Evolutionary conservation across 352 stramenopile species (phyloP).

Genomic region (Phytopythium boreale): DNA sequence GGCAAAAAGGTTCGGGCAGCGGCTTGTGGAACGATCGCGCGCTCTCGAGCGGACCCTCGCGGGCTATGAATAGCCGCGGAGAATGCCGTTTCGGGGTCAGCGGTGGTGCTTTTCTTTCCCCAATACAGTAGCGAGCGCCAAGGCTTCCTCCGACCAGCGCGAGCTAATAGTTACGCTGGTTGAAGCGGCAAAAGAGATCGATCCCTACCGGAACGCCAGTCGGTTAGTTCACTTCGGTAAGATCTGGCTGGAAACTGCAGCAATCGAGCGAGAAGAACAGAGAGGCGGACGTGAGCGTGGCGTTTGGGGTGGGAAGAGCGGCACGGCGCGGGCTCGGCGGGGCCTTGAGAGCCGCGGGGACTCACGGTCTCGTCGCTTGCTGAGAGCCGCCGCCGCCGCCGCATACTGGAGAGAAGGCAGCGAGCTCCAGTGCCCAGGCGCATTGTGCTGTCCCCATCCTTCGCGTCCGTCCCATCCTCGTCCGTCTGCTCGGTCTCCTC

Average conservation of each 20-base stretch:
- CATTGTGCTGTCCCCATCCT: too few species aligned
- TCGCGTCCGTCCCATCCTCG: too few species aligned
- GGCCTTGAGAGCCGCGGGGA: too few species aligned
- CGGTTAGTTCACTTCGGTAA: not conserved
- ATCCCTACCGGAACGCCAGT: not conserved
- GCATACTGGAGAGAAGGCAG: not conserved
- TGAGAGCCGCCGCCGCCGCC: too few species aligned
- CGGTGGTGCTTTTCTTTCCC: not conserved
- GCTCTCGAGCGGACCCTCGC: not conserved
- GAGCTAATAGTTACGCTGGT: not conserved
- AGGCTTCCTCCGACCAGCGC: too few species aligned
- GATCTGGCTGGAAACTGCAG: not conserved
- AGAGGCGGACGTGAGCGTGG: not conserved
- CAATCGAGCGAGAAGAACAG: not conserved
- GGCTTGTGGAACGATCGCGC: not conserved
- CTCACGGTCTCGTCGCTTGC: too few species aligned
- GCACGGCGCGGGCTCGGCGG: not conserved
- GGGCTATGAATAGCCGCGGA: constrained; percentile 4
- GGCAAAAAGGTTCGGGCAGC: not conserved
- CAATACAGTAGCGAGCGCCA: not conserved
- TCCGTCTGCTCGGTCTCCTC: too few species aligned
- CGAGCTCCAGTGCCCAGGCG: not conserved
- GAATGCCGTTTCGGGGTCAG: not conserved
- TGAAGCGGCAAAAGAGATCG: not conserved
- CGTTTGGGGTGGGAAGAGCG: not conserved